Base-by-base conservation (phyloP, 2,329 filamentous ascomycete species). In the Aspergillus neotritici region DNA sequence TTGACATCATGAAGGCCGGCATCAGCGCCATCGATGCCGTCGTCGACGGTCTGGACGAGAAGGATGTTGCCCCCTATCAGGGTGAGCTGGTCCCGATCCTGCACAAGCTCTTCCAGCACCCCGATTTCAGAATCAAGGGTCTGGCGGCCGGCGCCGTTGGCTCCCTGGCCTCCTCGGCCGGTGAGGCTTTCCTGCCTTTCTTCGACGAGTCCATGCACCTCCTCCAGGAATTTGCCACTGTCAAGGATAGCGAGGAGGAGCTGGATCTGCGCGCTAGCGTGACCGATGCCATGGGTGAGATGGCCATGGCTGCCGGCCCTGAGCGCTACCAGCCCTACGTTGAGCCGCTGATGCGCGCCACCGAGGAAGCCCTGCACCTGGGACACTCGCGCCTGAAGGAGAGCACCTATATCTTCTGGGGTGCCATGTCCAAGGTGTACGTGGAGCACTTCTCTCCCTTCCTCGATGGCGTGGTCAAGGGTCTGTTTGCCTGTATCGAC, bases 361-460 rank as follows among this genome's bases (percentile, higher is more conserved):
- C 87, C 54, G 90, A 96, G 69, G 90, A 96, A 68, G 90, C 86
- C 43, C 77, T 97, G 2, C 76, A 85, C 56, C 82, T 98, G 3
- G 90, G 88, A 56, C 90, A 96, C 70, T 86, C 90, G 33, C 81
- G 90, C 44, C 81, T 97, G 40, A 87, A 89, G 67, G 93, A 98
- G 74, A 96, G 89, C 49, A 95, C 88, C 64, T 98, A 95, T 71
- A 94, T 97, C 50, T 78, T 98, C 42, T 98, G 93, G 91, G 89
- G 87, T 53, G 88, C 87, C 32, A 82, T 98, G 63, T 86, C 91
- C 50, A 94, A 94, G 73, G 88, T 97, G 8, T 97, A 97, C 68
- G 83, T 85, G 58, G 85, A 87, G 60, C 67, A 71, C 44, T 73
- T 74, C 51, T 56, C 67, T 43, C 67, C 67, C 17, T 72, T 73